phyloP scores from a whole-genome alignment of 306 rosid species.

The Lupinus albus region DNA sequence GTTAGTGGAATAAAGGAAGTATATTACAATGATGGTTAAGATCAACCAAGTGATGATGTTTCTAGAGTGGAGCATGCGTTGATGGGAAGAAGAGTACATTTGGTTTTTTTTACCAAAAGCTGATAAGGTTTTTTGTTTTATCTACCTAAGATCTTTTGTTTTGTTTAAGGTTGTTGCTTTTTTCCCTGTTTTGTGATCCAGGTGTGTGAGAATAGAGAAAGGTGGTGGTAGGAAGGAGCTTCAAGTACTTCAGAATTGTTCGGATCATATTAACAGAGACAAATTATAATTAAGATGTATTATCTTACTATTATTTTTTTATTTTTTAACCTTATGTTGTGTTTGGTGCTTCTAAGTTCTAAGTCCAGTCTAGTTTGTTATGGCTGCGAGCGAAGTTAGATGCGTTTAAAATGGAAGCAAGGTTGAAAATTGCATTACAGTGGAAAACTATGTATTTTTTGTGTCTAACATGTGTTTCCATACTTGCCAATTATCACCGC shows the following conservation, averaged over 20 bases:
- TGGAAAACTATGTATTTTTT: too few relatives aligned
- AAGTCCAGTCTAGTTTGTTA: slow-evolving; percentile 48
- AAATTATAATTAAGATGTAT: neutral
- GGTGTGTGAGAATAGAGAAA: slow-evolving; percentile 32
- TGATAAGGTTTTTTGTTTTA: slow-evolving; percentile 31
- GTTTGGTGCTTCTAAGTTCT: slow-evolving; percentile 10
- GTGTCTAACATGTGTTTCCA: too few relatives aligned
- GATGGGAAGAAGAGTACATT: slow-evolving; percentile 44
- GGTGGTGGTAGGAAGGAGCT: slow-evolving; percentile 22
- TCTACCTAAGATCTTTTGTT: slow-evolving; percentile 9
- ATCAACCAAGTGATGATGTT: slow-evolving; percentile 60
- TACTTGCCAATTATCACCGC: too few relatives aligned
- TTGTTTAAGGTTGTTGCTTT: slow-evolving; percentile 26
- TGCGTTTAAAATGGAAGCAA: slow-evolving; percentile 46
- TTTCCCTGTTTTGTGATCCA: slow-evolving; percentile 5
- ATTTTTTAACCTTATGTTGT: neutral
- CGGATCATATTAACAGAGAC: slow-evolving; percentile 49
- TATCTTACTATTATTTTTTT: slow-evolving; percentile 26
- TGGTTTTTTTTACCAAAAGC: slow-evolving; percentile 4
- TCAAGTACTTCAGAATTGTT: slow-evolving; percentile 44
- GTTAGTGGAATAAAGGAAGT: slow-evolving; percentile 63
- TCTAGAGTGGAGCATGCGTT: slow-evolving; percentile 46
- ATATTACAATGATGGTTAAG: slow-evolving; percentile 47
- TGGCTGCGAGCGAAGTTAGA: slow-evolving; percentile 40
- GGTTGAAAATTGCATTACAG: slow-evolving; percentile 14